A percentile compares a stretch with the other conserved stretches of the same genome.
These are phyloP conservation scores for Sclerotinia nivalis DNA, from an alignment of 2,329 filamentous ascomycete species.

Conservation along the genomic window DNA sequence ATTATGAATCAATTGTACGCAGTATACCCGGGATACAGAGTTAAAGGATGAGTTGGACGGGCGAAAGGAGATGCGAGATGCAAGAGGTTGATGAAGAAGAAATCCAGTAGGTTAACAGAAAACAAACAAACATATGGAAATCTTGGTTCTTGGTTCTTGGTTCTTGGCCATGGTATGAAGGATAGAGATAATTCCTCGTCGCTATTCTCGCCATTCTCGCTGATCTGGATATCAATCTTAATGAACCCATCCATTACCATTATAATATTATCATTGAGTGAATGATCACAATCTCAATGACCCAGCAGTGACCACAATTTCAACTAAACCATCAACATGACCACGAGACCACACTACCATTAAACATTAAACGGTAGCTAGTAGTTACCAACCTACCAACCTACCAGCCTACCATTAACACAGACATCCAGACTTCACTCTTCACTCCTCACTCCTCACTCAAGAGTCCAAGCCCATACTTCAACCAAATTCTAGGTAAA, in stretches of 20 bases:
- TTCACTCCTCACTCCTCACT: not conserved
- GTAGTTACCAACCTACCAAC: no score
- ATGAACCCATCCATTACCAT: not conserved
- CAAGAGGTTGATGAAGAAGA: not conserved
- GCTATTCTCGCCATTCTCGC: not conserved
- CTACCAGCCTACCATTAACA: no score
- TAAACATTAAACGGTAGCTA: no score
- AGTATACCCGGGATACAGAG: no score
- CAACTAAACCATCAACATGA: no score
- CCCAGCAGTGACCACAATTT: no score
- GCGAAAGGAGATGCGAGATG: no score
- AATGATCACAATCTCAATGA: no score
- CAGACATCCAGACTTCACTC: no score
- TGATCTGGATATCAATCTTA: constrained; percentile 6
- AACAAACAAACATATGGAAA: not conserved
- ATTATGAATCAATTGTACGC: no score
- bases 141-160: not conserved
- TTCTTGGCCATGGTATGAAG: not conserved
- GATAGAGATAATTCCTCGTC: not conserved
- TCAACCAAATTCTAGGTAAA: not conserved
- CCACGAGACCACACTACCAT: no score
- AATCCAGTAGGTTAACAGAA: not conserved
- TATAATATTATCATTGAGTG: not conserved
- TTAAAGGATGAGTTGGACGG: no score
- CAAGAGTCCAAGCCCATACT: not conserved